Evolutionary conservation across 345 rosid genomes (phyloP), one percentile per base, ranked within the genome.

Genomic region (Aquilaria sinensis): DNA sequence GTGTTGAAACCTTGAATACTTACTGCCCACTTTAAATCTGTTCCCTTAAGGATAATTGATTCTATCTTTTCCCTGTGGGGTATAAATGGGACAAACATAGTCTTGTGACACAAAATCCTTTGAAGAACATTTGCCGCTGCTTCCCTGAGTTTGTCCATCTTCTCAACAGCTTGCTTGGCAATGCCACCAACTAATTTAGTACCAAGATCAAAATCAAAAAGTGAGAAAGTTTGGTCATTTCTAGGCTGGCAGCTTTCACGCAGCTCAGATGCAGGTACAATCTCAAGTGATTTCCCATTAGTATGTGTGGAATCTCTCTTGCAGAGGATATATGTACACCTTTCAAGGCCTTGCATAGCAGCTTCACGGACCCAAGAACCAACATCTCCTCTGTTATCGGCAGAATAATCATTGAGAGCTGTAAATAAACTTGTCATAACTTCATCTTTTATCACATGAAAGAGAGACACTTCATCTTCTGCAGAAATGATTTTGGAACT

Each of bases 311-410:
- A 70, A 53, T 47, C 61, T 63, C 74, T 72, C 69, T 72, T 68
- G 63, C 95, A 86, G 51, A 94, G 95, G 72, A 94, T 82, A 70
- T 77, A 81, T 66, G 89, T 69, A 75, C 96, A 94, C 69, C 66
- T 82, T 78, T 88, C 90, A 63, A 94, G 90, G 64, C 97, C 97
- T 78, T 86, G 77, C 71, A 94, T 76, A 62, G 97, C 95, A 77
- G 97, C 99, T 75, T 88, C 97, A 72, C 99, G 96, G 72, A 94
- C 88, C 99, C 99, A 94, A 59, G 97, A 94, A 69, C 99, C 97
- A 47, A 90, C 96, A 85, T 94, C 99, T 58, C 99, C 97, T 73
- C 99, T 77, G 64, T 94, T 86, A 70, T 94, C 99, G 29, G 86
- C 89, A 3, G 97, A 94, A 76, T 94, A 94, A 72, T 94, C 99